Percentiles rank a stretch among this genome's conserved stretches.
phyloP scores from a whole-genome alignment of 768 basidiomycete species.

The Tylopilus felleus region DNA sequence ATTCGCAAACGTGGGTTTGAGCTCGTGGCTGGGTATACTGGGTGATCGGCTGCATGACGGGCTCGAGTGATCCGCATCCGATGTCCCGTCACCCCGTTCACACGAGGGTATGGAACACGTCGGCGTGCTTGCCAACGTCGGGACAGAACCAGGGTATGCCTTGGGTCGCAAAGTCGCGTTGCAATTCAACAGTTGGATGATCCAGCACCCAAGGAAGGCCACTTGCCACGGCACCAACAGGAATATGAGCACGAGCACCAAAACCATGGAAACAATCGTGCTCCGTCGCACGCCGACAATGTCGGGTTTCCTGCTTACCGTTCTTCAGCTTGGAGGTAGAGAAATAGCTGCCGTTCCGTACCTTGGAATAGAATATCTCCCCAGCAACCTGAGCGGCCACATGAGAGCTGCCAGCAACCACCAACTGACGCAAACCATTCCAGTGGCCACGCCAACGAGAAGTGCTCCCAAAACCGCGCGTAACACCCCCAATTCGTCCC shows the following conservation, averaged over 20 bases:
- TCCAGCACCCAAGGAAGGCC: constrained; percentile 79
- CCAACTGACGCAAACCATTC: constrained; percentile 63
- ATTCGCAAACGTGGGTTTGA: constrained; percentile 10
- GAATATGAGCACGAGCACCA: constrained; percentile 65
- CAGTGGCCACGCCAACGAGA: constrained; percentile 56
- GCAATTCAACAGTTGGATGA: constrained; percentile 73
- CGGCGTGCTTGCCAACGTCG: constrained; percentile 28
- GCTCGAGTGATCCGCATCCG: not conserved
- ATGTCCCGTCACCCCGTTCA: not conserved
- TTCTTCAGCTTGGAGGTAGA: not conserved
- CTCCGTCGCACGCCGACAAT: constrained; percentile 40
- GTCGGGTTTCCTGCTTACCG: constrained; percentile 26
- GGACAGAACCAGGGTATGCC: constrained; percentile 20
- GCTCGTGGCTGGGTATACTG: not conserved
- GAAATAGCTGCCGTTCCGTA: not conserved
- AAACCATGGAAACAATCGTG: constrained; percentile 53
- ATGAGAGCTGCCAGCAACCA: constrained; percentile 47
- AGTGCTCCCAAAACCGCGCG: constrained; percentile 50
- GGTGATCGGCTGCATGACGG: not conserved
- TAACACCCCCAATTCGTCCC: constrained; percentile 42
- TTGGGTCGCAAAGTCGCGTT: constrained; percentile 29
- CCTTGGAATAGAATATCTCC: constrained; percentile 11
- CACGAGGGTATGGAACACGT: constrained; percentile 23
- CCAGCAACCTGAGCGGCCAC: constrained; percentile 37
- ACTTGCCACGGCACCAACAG: constrained; percentile 90